Base-by-base conservation (phyloP, 805 yeast species). In the Cyberlindnera euphorbiae region DNA sequence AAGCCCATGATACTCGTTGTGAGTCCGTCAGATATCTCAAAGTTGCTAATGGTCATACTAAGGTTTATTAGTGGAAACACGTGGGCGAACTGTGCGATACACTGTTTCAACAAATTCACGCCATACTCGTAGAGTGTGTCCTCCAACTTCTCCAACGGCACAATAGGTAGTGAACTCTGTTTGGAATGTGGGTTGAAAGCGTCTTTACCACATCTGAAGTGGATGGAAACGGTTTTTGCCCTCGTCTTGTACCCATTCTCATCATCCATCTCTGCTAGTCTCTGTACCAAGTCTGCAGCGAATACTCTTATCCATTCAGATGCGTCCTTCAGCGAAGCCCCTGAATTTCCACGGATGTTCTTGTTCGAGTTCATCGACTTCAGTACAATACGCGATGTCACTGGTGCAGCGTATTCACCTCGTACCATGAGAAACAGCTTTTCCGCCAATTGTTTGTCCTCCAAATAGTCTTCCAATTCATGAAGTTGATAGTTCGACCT, bases 361-460 rank as follows among this genome's bases (percentile, higher is more conserved):
- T 93, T 93, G 32, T 79, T 79, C 0, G 96, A 82, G 60, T 79
- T 79, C 97, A 93, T 90, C 1, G 95, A 79, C 54, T 88, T 86
- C 8, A 84, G 67, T 17, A 77, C 76, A 0, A 78, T 72, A 31
- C 82, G 66, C 10, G 73, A 65, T 8, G 68, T 66, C 5, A 93
- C 61, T 16, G 77, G 79, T n/a, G 65, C 65, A 26, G 62, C 47
- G 39, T 67, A 67, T 8, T 66, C 59, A 0, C 97, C 97, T 21
- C 88, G 63, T 0, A 80, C 79, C 17, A 87, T 53, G 11, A 74
- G 61, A 52, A 67, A 79, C 2, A 93, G 52, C 44, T 73, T 73
- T 8, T 60, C 60, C 0, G 86, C 82, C 15, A 80, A 46, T 16
- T 53, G 62, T 8, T 59, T 59, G 26, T 68, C 69, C 22, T 75